Evolutionary conservation across 257 asterid species (phyloP), one percentile per base, ranked within the genome.

Genomic region (Nicotiana attenuata): DNA sequence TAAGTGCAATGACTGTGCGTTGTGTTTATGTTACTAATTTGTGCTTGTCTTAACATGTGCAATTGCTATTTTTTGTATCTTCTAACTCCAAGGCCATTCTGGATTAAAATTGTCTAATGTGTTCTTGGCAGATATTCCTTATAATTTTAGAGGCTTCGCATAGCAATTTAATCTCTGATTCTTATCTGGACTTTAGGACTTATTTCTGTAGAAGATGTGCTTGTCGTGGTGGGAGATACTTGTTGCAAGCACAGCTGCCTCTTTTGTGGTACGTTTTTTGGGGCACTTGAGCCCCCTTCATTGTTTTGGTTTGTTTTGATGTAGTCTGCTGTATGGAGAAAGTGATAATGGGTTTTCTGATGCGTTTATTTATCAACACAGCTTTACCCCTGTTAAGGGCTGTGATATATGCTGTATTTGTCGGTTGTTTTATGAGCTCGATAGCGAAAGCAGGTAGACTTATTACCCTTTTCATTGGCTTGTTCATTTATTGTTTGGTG

Each of bases 21-120:
- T 56, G 78, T 14, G 80, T 83, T 81, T 65, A 52, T 80, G 81
- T 56, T 65, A 79, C 84, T 88, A 81, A 83, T 85, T 75, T 3
- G 82, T 53, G 20, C 67, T 81, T 78, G 22, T 86, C 82, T 82
- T 80, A 80, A 41, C 66, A 16, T 66, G 73, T 82, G 85, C 90
- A 86, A 88, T 82, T 83, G 82, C 77, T 82, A 81, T 77, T 80
- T 55, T 80, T 81, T 80, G 65, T 85, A 75, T 41, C 50, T 41
- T 31, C 63, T 63, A 22, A 79, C 68, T 83, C 29, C 35, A 41
- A 41, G 50, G 50, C 26, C 50, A 78, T 83, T 65, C 61, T 83
- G 78, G 75, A 56, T 80, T 81, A 64, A 68, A 66, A 60, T 65
- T 35, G 19, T 15, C 33, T 57, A 15, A 68, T 79, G 31, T 82